Evolutionary conservation across 164 flowering plant species (phyloP).

Genomic region (Akebia trifoliata): DNA sequence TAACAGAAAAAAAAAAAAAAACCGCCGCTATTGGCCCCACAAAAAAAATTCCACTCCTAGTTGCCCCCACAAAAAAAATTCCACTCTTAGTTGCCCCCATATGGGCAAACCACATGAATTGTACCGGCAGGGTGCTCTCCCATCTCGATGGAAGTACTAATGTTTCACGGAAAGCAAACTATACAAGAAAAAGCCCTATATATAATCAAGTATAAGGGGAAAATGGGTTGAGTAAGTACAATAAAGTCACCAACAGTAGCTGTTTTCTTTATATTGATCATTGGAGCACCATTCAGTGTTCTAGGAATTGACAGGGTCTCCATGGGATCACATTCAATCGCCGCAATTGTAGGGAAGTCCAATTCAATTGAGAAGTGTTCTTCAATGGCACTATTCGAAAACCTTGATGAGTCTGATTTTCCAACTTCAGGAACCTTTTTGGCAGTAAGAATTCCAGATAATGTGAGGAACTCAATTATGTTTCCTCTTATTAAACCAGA

Average conservation of each 20-base stretch:
- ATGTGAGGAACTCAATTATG: slow-evolving; percentile 52
- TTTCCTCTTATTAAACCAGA: slow-evolving; percentile 33
- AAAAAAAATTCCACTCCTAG: no score
- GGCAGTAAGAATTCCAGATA: slow-evolving; percentile 70
- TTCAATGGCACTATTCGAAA: slow-evolving; percentile 24
- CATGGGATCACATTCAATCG: slow-evolving; percentile 31
- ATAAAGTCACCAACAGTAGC: slow-evolving; percentile 34
- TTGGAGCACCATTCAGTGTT: slow-evolving; percentile 50
- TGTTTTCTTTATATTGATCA: slow-evolving; percentile 45
- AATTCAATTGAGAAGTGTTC: slow-evolving; percentile 46
- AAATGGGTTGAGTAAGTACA: slow-evolving; percentile 25
- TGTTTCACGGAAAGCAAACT: neutral
- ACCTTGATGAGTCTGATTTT: slow-evolving; percentile 6
- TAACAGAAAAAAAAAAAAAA: no score
- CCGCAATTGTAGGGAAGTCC: slow-evolving; percentile 50
- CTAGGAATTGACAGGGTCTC: slow-evolving; percentile 39
- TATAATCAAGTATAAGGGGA: neutral
- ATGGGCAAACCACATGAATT: no score
- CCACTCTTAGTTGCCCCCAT: neutral
- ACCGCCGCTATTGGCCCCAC: no score
- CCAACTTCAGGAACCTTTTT: slow-evolving; percentile 28
- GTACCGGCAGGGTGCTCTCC: neutral
- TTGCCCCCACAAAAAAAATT: no score
- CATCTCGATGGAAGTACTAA: neutral
- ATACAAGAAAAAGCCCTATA: neutral